Conservation (phyloP, 2,329 filamentous ascomycete species). For the Xenoacremonium recifei region DNA sequence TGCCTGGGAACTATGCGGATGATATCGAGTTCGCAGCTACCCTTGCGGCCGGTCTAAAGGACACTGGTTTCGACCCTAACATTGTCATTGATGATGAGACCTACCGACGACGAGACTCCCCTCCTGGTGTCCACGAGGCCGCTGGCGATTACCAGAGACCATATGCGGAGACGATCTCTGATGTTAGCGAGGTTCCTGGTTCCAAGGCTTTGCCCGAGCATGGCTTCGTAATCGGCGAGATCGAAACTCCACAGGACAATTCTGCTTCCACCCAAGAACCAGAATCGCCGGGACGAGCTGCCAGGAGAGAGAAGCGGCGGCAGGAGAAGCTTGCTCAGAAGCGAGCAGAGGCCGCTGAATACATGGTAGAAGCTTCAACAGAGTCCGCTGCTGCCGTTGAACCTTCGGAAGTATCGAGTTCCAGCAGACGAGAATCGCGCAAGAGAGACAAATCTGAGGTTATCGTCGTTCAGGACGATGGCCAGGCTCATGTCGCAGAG, state of each 20-base stretch:
- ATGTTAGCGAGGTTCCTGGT: slow-evolving; percentile 34
- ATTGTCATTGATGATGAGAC: slow-evolving; percentile 66
- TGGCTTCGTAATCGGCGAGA: slow-evolving; percentile 49
- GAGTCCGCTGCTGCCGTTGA: slow-evolving; percentile 21
- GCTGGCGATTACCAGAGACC: slow-evolving; percentile 46
- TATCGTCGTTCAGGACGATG: slow-evolving; percentile 27
- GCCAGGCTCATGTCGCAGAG: slow-evolving; percentile 13
- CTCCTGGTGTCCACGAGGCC: slow-evolving; percentile 56
- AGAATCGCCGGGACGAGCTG: background rate
- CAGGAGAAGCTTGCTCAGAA: slow-evolving; percentile 43
- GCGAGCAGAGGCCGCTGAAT: slow-evolving; percentile 13
- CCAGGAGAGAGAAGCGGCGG: background rate
- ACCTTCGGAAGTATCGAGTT: slow-evolving; percentile 25
- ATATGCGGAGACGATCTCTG: slow-evolving; percentile 46
- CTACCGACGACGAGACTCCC: slow-evolving; percentile 63
- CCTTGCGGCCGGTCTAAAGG: slow-evolving; percentile 64
- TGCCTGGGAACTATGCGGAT: slow-evolving; percentile 65
- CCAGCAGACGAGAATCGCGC: slow-evolving; percentile 32
- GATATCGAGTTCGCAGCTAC: slow-evolving; percentile 70
- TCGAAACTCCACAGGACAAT: slow-evolving; percentile 39
- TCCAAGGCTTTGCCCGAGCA: slow-evolving; percentile 30
- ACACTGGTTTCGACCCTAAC: slow-evolving; percentile 69
- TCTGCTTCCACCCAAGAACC: slow-evolving; percentile 6
- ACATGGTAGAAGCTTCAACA: slow-evolving; percentile 19
- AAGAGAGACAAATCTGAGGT: slow-evolving; percentile 39